Base-by-base conservation (phyloP, 2,329 filamentous ascomycete species). In the Stylonectria norvegica region DNA sequence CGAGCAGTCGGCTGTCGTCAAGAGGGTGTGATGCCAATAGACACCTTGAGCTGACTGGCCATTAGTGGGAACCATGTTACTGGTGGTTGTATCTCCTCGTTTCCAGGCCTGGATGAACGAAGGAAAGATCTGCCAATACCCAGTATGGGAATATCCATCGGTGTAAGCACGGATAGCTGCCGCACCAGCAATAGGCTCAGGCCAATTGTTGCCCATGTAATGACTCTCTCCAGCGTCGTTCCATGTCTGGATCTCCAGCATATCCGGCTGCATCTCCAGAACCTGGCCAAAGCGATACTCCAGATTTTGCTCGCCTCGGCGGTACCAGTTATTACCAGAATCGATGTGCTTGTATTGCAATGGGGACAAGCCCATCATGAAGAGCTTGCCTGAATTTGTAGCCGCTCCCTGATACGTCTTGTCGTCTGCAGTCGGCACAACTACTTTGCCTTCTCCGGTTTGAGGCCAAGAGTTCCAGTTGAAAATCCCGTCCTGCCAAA, bases 181-280 rank as follows among this genome's bases (percentile, higher is more conserved):
- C 15, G 19, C 18, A 5, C 40, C 41, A 8, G 16, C 15, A 16
- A 40, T 25, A 11, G 37, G 29, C n/a, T 43, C 44, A 10, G 34
- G 32, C 44, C 40, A 43, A 20, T 38, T 37, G 29, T 47, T 45
- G 4, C 48, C 50, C 30, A 49, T 46, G 40, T 50, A 52, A 34
- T 49, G 50, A 31, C 47, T 50, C 40, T 53, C 50, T 7, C 49
- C 49, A 14, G 41, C 47, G 25, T 52, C 50, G 36, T 53, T 53
- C 47, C 42, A 44, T 10, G 42, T 44, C 22, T 44, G 34, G n/a
- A 44, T 18, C 15, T 44, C 37, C 20, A 43, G 27, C 36, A 43
- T 36, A 33, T 43, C 41, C 6, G 36, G 41, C 14, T 43, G 41
- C 5, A 39, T 9, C 6, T 34, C 16, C 4, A 43, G 8, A 9